These are phyloP conservation scores for Breviolum minutum DNA, from an alignment of 73 alveolate genomes.

Conservation along the genomic window DNA sequence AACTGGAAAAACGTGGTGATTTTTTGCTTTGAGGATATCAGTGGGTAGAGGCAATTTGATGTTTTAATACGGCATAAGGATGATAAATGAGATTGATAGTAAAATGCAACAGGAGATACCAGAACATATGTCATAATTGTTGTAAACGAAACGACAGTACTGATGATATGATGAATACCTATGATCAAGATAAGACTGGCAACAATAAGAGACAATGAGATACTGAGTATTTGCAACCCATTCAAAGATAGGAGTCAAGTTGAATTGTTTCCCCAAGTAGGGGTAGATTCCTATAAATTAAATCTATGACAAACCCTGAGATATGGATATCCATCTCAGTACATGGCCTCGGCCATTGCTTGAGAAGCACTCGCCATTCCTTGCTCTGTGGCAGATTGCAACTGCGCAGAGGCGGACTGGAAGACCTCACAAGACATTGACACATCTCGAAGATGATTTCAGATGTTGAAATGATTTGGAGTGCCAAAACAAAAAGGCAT, in stretches of 20 bases:
- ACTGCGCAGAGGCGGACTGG: constrained; percentile 43
- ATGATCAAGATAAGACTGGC: no score
- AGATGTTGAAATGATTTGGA: not conserved
- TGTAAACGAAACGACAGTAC: no score
- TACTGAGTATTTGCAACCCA: not conserved
- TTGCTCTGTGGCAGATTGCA: constrained; percentile 57
- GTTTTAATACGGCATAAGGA: no score
- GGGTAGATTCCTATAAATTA: not conserved
- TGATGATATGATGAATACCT: no score
- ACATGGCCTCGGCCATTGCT: constrained; percentile 51
- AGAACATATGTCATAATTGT: no score
- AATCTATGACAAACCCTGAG: not conserved
- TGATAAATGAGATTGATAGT: no score
- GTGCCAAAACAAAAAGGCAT: no score
- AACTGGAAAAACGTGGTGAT: no score
- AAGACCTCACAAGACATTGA: constrained; percentile 1
- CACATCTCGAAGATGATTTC: not conserved
- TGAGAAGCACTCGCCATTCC: constrained; percentile 64
- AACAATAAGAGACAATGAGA: no score
- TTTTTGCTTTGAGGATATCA: no score
- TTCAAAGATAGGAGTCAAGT: not conserved
- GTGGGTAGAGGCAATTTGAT: no score
- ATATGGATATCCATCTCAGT: not conserved
- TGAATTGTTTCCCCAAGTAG: not conserved
- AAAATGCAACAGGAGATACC: no score